These are phyloP conservation scores for Lipomyces sp. DNA, from an alignment of 805 yeast species.

Conservation along the genomic window DNA sequence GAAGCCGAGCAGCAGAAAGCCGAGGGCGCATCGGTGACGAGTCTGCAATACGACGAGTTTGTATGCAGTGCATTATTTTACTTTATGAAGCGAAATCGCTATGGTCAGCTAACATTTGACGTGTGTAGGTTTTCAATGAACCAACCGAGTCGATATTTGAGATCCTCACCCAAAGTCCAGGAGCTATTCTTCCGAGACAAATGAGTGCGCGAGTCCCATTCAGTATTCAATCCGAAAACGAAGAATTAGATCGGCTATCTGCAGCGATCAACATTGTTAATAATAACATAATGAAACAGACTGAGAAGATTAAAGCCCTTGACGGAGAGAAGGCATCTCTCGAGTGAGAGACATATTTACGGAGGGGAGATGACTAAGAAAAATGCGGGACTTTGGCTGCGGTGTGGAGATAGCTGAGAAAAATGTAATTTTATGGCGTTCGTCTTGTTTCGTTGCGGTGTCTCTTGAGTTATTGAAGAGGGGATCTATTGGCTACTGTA, in stretches of 20 bases:
- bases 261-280: constrained; percentile 47
- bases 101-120: background rate
- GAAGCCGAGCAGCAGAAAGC: constrained; percentile 36
- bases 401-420: too few species aligned
- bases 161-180: constrained; percentile 64
- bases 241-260: constrained; percentile 58
- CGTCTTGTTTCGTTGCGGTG: too few species aligned
- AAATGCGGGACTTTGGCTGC: too few species aligned
- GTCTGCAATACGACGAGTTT: constrained; percentile 77
- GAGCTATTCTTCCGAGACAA: constrained; percentile 39
- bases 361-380: too few species aligned
- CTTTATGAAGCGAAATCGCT: background rate
- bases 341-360: too few species aligned
- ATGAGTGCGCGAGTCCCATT: constrained; percentile 43
- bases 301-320: constrained; percentile 39
- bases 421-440: too few species aligned
- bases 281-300: constrained; percentile 45
- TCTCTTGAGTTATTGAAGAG: too few species aligned
- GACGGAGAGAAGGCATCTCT: constrained; percentile 38
- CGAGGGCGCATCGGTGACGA: constrained; percentile 47
- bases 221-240: constrained; percentile 54
- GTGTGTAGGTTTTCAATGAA: constrained; percentile 59
- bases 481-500: too few species aligned
- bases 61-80: constrained; percentile 41
- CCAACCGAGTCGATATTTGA: constrained; percentile 90